Evolutionary conservation across 805 yeast genomes (phyloP).

Genomic region (Pichia occidentalis): DNA sequence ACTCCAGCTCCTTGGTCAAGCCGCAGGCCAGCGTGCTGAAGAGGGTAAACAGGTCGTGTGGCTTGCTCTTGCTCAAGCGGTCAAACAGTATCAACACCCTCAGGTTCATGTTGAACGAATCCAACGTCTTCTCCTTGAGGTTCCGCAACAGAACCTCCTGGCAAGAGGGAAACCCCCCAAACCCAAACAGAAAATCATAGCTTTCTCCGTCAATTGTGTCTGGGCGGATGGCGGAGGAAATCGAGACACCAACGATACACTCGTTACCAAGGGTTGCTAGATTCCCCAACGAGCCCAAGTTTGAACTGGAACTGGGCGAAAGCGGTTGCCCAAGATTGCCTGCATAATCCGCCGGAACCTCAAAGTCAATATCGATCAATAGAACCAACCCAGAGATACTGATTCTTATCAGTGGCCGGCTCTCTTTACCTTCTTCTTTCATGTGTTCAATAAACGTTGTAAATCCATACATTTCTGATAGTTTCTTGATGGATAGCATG

Average conservation of each 20-base stretch:
- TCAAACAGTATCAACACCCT: constrained; percentile 29
- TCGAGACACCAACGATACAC: constrained; percentile 21
- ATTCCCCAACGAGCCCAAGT: background rate
- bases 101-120: constrained; percentile 29
- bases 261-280: background rate
- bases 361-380: constrained; percentile 33
- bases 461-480: constrained; percentile 33
- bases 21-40: constrained; percentile 26
- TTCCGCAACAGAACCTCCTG: constrained; percentile 23
- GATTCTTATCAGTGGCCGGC: constrained; percentile 19
- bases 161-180: constrained; percentile 20
- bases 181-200: constrained; percentile 24
- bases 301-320: constrained; percentile 17
- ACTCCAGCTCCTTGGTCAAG: constrained; percentile 9
- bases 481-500: constrained; percentile 28
- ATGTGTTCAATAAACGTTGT: constrained; percentile 19
- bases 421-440: background rate
- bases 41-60: constrained; percentile 29
- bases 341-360: constrained; percentile 5
- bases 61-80: constrained; percentile 25
- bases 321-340: constrained; percentile 5
- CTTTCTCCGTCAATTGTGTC: constrained; percentile 22
- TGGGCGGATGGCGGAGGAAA: constrained; percentile 28
- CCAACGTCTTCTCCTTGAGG: constrained; percentile 26
- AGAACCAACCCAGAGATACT: constrained; percentile 30